Percentiles rank a stretch among this genome's conserved stretches.
phyloP scores from a whole-genome alignment of 495 filamentous ascomycete species.

The Tuber borchii region DNA sequence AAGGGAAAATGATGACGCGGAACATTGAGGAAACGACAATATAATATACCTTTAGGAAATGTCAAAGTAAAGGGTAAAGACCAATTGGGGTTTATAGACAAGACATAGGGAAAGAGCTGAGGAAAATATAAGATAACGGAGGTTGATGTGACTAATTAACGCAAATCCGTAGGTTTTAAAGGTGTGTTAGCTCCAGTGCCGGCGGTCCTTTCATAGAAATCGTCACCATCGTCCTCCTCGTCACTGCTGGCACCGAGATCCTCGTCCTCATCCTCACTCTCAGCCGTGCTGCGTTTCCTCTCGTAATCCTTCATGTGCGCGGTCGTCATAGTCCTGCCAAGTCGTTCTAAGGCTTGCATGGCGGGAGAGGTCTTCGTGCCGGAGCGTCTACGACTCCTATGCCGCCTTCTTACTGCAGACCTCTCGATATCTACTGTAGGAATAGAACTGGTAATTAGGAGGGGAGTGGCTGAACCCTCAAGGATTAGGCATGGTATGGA shows the following conservation, averaged over 20 bases:
- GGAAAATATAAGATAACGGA: neutral
- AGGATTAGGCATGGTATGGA: slow-evolving; percentile 17
- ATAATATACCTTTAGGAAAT: neutral
- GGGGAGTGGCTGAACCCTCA: slow-evolving; percentile 19
- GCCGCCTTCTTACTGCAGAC: slow-evolving; percentile 23
- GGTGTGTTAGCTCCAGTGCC: slow-evolving; percentile 7
- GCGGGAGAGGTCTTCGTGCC: slow-evolving; percentile 19
- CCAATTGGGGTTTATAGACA: neutral
- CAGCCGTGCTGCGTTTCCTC: slow-evolving; percentile 25
- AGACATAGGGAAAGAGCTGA: neutral
- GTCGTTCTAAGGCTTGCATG: slow-evolving; percentile 32
- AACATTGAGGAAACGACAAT: neutral
- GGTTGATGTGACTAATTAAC: neutral
- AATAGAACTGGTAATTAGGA: slow-evolving; percentile 19
- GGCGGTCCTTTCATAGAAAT: slow-evolving; percentile 32
- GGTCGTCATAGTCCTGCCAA: slow-evolving; percentile 40
- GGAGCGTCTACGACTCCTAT: slow-evolving; percentile 17
- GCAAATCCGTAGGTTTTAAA: neutral
- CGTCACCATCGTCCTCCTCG: slow-evolving; percentile 28
- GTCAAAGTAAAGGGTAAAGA: neutral
- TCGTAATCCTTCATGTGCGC: slow-evolving; percentile 40
- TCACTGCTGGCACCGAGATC: slow-evolving; percentile 21
- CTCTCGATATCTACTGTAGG: slow-evolving; percentile 35
- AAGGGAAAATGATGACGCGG: neutral
- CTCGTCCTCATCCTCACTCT: slow-evolving; percentile 31